A percentile compares a stretch with the other conserved stretches of the same genome.
Evolutionary conservation across 192 early-diverging fungal genomes (phyloP).

Genomic region (Backusella circina): DNA sequence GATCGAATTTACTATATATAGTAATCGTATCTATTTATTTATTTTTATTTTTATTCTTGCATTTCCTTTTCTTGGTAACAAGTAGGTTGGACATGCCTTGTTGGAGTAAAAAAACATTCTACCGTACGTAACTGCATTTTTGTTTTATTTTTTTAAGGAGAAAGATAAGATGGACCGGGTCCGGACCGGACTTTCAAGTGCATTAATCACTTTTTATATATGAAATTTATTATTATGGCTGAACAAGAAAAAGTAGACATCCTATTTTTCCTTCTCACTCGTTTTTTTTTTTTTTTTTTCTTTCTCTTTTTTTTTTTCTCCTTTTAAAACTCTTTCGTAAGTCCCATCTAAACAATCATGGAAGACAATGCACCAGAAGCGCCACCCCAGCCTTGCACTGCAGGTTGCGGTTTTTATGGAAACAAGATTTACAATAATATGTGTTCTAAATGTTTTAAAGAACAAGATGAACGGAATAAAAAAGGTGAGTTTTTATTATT

Average conservation of each 20-base stretch:
- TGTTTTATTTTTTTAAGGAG: not conserved
- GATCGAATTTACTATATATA: not conserved
- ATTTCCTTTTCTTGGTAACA: not conserved
- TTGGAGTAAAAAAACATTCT: not conserved
- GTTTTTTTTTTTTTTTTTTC: not conserved
- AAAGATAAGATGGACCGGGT: not conserved
- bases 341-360: slow-evolving; percentile 36
- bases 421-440: slow-evolving; percentile 68
- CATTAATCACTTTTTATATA: not conserved
- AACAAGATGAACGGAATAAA: slow-evolving; percentile 33
- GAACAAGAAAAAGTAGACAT: not conserved
- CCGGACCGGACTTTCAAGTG: not conserved
- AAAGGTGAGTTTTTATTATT: not conserved
- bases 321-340: not conserved
- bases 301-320: not conserved
- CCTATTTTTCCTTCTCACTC: not conserved
- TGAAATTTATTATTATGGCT: too few species aligned
- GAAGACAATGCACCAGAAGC: slow-evolving; percentile 66
- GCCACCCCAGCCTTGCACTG: slow-evolving; percentile 56
- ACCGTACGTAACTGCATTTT: not conserved
- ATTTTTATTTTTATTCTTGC: not conserved
- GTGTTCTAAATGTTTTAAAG: slow-evolving; percentile 78
- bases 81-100: not conserved
- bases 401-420: slow-evolving; percentile 73
- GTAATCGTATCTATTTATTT: not conserved